phyloP scores from a whole-genome alignment of 371 early-diverging fungal genomes.

The Mucor plumbeus region DNA sequence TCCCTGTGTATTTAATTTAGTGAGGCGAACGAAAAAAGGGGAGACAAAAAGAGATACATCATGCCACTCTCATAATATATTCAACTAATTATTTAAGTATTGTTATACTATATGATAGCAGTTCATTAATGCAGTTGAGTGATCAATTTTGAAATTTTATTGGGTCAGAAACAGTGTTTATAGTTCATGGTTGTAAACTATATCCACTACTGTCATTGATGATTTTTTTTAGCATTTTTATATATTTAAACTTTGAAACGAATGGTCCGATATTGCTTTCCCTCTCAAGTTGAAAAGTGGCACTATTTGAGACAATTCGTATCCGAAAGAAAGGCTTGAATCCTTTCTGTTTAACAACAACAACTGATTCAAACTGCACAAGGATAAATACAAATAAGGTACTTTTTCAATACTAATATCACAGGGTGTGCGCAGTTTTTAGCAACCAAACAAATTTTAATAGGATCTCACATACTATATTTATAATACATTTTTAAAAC shows the following conservation, averaged over 20 bases:
- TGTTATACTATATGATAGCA: not conserved
- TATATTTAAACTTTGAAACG: not conserved
- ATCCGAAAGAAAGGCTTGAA: not conserved
- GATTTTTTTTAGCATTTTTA: not conserved
- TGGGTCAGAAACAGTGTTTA: not conserved
- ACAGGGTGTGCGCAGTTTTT: too few relatives aligned
- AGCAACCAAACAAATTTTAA: too few relatives aligned
- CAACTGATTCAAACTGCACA: too few relatives aligned
- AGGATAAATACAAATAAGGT: too few relatives aligned
- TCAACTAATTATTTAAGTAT: not conserved
- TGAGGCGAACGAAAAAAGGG: slow-evolving; percentile 5
- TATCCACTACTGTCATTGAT: not conserved
- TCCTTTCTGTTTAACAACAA: too few relatives aligned
- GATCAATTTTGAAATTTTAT: not conserved
- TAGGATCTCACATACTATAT: too few relatives aligned
- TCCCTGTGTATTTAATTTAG: not conserved
- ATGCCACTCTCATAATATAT: not conserved
- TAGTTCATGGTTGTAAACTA: not conserved
- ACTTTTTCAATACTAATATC: too few relatives aligned
- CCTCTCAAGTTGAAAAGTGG: not conserved
- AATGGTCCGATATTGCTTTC: not conserved
- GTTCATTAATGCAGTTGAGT: not conserved
- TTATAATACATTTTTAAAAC: too few relatives aligned
- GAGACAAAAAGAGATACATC: not conserved
- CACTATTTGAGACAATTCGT: not conserved